These are phyloP conservation scores for Salix caprea DNA, from an alignment of 345 rosid genomes.

Conservation along the genomic window DNA sequence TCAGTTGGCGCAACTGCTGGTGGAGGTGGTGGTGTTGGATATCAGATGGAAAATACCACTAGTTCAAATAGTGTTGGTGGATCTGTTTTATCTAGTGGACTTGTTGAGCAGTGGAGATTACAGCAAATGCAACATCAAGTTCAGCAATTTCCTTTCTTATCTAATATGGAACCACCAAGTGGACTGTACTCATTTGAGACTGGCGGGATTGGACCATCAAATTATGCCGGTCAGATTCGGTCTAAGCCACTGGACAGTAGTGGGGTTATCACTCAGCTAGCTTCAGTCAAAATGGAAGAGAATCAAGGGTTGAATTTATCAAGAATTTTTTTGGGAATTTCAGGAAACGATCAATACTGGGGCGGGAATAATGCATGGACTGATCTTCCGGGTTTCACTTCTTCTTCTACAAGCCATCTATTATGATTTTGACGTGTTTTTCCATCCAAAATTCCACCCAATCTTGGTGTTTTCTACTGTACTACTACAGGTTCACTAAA, in stretches of 20 bases:
- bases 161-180: slow-evolving; percentile 18
- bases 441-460: not conserved
- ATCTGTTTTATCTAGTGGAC: slow-evolving; percentile 28
- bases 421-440: slow-evolving; percentile 25
- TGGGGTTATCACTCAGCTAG: slow-evolving; percentile 1
- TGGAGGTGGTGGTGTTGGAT: slow-evolving; percentile 20
- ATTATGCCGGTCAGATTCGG: slow-evolving; percentile 24
- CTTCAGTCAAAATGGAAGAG: slow-evolving; percentile 42
- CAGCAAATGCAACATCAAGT: slow-evolving; percentile 27
- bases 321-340: slow-evolving; percentile 36
- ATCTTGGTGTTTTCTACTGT: not conserved
- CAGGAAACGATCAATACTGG: slow-evolving; percentile 47
- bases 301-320: slow-evolving; percentile 39
- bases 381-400: slow-evolving; percentile 42
- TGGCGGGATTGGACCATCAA: slow-evolving; percentile 20
- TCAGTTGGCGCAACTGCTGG: not conserved
- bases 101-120: slow-evolving; percentile 40
- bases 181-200: slow-evolving; percentile 34
- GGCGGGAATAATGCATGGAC: slow-evolving; percentile 44
- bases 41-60: slow-evolving; percentile 27
- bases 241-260: slow-evolving; percentile 29
- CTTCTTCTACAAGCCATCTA: slow-evolving; percentile 38
- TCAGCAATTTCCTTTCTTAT: slow-evolving; percentile 42
- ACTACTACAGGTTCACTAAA: slow-evolving; percentile 6
- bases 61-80: slow-evolving; percentile 15